Evolutionary conservation across 208 protist species (phyloP).

Genomic region (Trypanosoma brucei): DNA sequence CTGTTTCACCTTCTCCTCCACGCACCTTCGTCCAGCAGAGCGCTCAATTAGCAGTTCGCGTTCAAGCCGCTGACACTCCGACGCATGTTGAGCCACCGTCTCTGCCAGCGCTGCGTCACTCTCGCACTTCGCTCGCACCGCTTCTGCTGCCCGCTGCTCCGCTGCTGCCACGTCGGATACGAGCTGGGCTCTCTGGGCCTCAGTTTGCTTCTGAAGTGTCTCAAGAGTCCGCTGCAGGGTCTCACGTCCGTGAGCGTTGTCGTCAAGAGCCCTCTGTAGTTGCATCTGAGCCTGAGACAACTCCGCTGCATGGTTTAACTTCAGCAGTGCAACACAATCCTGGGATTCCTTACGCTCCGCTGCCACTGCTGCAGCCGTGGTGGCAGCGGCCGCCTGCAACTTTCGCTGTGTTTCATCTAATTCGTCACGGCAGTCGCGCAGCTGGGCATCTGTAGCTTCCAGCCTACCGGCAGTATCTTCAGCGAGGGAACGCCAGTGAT

Average conservation of each 20-base stretch:
- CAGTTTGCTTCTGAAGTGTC: not conserved
- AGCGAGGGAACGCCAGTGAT: conserved; percentile 37
- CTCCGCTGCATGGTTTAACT: conserved; percentile 14
- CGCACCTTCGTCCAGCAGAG: not conserved
- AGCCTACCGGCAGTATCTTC: conserved; percentile 5
- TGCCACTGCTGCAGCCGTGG: not conserved
- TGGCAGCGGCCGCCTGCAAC: conserved; percentile 16
- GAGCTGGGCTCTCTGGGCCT: conserved; percentile 3
- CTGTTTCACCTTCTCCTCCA: conserved; percentile 2
- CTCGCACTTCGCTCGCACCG: not conserved
- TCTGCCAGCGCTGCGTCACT: conserved; percentile 3
- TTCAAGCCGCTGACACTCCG: not conserved
- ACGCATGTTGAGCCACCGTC: not conserved
- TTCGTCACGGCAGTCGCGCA: conserved; percentile 10
- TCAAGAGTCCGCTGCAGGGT: conserved; percentile 5
- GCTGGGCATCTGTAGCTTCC: not conserved
- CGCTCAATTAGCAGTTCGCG: conserved; percentile 5
- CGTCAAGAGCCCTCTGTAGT: conserved; percentile 18
- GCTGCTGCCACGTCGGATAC: not conserved
- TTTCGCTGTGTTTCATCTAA: conserved; percentile 17
- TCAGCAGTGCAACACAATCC: conserved; percentile 13
- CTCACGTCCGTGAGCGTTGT: conserved; percentile 12
- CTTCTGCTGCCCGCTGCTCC: conserved; percentile 4
- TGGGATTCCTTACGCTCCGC: conserved; percentile 11
- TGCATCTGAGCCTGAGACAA: conserved; percentile 7